Percentiles rank a stretch among this genome's conserved stretches.
These are phyloP conservation scores for Plasmopara viticola DNA, from an alignment of 352 stramenopile genomes.

Conservation along the genomic window DNA sequence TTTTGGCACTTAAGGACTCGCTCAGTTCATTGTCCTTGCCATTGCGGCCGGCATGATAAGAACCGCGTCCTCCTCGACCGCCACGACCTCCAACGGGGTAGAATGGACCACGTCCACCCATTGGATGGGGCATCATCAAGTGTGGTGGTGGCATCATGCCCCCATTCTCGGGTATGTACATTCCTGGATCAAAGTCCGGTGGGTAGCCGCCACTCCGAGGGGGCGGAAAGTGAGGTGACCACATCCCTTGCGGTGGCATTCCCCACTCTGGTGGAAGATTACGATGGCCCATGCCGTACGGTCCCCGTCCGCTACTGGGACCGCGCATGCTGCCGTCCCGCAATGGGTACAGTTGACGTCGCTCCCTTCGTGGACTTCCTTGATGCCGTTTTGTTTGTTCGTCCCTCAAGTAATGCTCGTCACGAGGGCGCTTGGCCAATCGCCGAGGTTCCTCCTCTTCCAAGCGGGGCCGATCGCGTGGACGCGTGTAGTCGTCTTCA, in stretches of 20 bases:
- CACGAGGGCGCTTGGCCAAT: constrained; percentile 53
- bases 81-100: constrained; percentile 36
- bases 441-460: constrained; percentile 58
- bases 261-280: constrained; percentile 65
- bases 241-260: constrained; percentile 65
- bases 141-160: constrained; percentile 52
- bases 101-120: constrained; percentile 42
- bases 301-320: constrained; percentile 26
- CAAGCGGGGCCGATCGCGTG: constrained; percentile 28
- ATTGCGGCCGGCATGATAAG: constrained; percentile 31
- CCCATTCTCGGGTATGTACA: constrained; percentile 58
- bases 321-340: constrained; percentile 23
- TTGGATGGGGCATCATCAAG: constrained; percentile 66
- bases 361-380: constrained; percentile 32
- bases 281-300: constrained; percentile 35
- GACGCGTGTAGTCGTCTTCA: constrained; percentile 26
- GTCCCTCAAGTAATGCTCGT: constrained; percentile 40
- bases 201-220: constrained; percentile 31
- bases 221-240: constrained; percentile 51
- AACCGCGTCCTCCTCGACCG: constrained; percentile 33
- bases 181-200: constrained; percentile 59
- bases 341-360: constrained; percentile 25
- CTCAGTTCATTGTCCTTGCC: constrained; percentile 19
- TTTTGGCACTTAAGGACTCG: constrained; percentile 34
- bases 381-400: constrained; percentile 29